These are phyloP conservation scores for Saccharomycopsis hybrid DNA, from an alignment of 1,139 yeast species.

Conservation along the genomic window DNA sequence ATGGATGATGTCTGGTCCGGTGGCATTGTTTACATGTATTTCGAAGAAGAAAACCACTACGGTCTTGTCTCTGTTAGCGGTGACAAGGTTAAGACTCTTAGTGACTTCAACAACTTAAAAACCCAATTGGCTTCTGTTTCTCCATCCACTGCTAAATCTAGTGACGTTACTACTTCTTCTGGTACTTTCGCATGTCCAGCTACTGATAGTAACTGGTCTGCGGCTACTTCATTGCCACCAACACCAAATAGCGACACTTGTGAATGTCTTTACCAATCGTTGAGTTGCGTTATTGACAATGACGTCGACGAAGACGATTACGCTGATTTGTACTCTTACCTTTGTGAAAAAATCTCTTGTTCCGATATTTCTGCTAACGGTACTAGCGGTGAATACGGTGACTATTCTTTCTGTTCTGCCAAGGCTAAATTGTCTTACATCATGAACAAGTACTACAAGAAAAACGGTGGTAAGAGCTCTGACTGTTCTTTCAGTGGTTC, in stretches of 20 bases:
- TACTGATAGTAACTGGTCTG: slow-evolving; percentile 35
- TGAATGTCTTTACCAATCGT: slow-evolving; percentile 45
- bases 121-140: slow-evolving; percentile 34
- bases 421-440: slow-evolving; percentile 48
- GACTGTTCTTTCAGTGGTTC: slow-evolving; percentile 59
- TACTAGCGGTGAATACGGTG: slow-evolving; percentile 46
- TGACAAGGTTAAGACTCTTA: slow-evolving; percentile 41
- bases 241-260: slow-evolving; percentile 51
- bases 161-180: slow-evolving; percentile 33
- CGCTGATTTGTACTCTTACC: slow-evolving; percentile 35
- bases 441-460: slow-evolving; percentile 41
- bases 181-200: slow-evolving; percentile 34
- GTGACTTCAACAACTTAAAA: slow-evolving; percentile 38
- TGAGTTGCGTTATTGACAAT: slow-evolving; percentile 44
- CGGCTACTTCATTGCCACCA: slow-evolving; percentile 41
- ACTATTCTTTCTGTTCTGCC: slow-evolving; percentile 47
- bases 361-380: slow-evolving; percentile 45
- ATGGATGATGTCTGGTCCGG: slow-evolving; percentile 89
- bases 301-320: slow-evolving; percentile 31
- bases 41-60: slow-evolving; percentile 72
- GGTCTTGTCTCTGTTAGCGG: slow-evolving; percentile 63
- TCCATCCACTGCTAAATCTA: slow-evolving; percentile 36
- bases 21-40: slow-evolving; percentile 86
- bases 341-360: slow-evolving; percentile 50
- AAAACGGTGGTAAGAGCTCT: slow-evolving; percentile 32